Percentiles rank a stretch among this genome's conserved stretches.
Conservation (phyloP, 257 asterid genomes). For the Ballota nigra region DNA sequence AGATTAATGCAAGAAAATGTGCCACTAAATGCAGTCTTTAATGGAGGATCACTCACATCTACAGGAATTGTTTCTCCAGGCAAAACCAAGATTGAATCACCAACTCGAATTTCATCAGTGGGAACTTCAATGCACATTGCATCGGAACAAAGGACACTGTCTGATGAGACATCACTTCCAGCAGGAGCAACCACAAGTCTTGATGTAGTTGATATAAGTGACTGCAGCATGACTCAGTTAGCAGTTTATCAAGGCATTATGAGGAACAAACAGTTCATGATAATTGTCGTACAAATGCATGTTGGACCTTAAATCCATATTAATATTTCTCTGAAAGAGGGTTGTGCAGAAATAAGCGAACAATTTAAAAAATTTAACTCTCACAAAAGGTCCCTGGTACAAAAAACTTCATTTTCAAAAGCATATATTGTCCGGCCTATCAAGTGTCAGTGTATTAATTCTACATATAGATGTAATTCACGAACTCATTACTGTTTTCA, state of each 20-base stretch:
- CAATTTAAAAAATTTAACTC: not conserved
- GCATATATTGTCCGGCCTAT: not conserved
- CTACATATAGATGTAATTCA: not conserved
- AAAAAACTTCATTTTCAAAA: not conserved
- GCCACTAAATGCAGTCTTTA: not conserved
- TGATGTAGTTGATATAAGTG: constrained; percentile 87
- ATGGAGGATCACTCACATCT: constrained; percentile 63
- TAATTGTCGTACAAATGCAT: constrained; percentile 3
- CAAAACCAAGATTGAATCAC: constrained; percentile 82
- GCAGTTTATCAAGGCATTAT: constrained; percentile 20
- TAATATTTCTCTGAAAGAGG: not conserved
- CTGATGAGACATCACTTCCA: constrained; percentile 59
- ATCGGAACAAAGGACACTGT: constrained; percentile 64
- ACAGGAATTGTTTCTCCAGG: constrained; percentile 98
- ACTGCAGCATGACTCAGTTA: constrained; percentile 51
- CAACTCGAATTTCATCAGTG: constrained; percentile 84
- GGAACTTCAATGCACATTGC: constrained; percentile 91
- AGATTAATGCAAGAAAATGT: not conserved
- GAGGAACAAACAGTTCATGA: constrained; percentile 1
- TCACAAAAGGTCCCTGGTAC: not conserved
- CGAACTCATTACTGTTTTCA: constrained; percentile 1
- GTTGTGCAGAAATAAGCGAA: constrained; percentile 6
- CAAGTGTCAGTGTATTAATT: not conserved
- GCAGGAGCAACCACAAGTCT: constrained; percentile 82
- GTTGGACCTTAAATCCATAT: constrained; percentile 3